A percentile compares a stretch with the other conserved stretches of the same genome.
Conservation (phyloP, 1,284 basidiomycete genomes). For the Taiwanofungus camphoratus region DNA sequence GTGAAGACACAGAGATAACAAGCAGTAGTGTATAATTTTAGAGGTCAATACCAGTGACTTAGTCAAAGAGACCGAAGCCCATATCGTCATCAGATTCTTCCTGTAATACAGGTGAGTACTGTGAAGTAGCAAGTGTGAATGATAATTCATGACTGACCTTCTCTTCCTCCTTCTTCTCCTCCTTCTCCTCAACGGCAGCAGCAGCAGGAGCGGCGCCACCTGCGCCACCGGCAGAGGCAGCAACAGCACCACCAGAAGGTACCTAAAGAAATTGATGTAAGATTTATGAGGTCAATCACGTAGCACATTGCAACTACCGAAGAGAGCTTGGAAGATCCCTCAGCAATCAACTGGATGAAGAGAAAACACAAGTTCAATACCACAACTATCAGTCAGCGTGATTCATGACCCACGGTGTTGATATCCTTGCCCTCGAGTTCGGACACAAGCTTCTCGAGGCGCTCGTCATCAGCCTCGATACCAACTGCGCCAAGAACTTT, state of each 20-base stretch:
- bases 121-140: neutral
- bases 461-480: constrained; percentile 84
- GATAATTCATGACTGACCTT: constrained; percentile 43
- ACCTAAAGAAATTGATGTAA: constrained; percentile 41
- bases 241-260: constrained; percentile 71
- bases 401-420: too few species aligned
- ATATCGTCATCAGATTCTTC: constrained; percentile 88
- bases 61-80: constrained; percentile 96
- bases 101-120: constrained; percentile 32
- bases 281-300: constrained; percentile 16
- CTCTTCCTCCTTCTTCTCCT: constrained; percentile 73
- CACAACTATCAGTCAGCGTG: too few species aligned
- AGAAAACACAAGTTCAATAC: too few species aligned
- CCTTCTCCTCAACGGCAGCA: constrained; percentile 60
- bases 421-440: constrained; percentile 94
- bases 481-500: constrained; percentile 84
- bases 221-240: constrained; percentile 53
- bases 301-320: constrained; percentile 60
- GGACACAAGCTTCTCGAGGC: constrained; percentile 82
- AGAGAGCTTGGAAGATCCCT: constrained; percentile 90
- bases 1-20: constrained; percentile 11
- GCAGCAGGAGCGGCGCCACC: constrained; percentile 59
- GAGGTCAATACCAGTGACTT: constrained; percentile 28
- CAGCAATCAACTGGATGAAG: constrained; percentile 74
- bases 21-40: constrained; percentile 15